Percentiles rank a stretch among this genome's conserved stretches.
phyloP scores from a whole-genome alignment of 768 basidiomycete genomes.

The Suillus subaureus region DNA sequence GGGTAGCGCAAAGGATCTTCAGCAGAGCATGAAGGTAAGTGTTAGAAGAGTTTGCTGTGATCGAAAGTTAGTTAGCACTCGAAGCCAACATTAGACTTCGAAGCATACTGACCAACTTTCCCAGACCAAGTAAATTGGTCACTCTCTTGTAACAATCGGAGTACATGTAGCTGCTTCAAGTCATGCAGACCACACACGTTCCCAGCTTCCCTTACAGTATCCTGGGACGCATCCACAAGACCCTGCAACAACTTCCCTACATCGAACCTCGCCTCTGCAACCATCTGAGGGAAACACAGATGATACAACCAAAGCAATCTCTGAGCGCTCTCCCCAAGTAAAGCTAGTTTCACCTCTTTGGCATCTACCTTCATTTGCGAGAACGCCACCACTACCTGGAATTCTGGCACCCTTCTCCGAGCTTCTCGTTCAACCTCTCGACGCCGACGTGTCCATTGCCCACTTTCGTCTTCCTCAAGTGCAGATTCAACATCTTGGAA shows the following conservation, averaged over 20 bases:
- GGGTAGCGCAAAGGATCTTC: constrained; percentile 54
- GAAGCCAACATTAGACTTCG: neutral
- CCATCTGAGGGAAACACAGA: constrained; percentile 67
- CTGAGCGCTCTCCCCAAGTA: constrained; percentile 81
- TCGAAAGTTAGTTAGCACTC: constrained; percentile 8
- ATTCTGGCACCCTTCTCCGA: constrained; percentile 79
- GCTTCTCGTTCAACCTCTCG: constrained; percentile 77
- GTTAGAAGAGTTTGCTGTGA: constrained; percentile 48
- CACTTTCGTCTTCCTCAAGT: constrained; percentile 65
- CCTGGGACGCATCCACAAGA: constrained; percentile 49
- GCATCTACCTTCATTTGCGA: constrained; percentile 52
- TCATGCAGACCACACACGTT: constrained; percentile 45
- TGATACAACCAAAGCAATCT: constrained; percentile 88
- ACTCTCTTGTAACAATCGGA: constrained; percentile 72
- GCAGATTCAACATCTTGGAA: constrained; percentile 52
- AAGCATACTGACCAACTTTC: constrained; percentile 58
- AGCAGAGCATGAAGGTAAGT: constrained; percentile 78
- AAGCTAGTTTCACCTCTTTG: constrained; percentile 47
- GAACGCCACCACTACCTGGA: constrained; percentile 83
- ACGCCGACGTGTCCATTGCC: constrained; percentile 71
- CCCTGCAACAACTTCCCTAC: constrained; percentile 73
- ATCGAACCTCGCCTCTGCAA: constrained; percentile 84
- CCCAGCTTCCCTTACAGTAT: constrained; percentile 53
- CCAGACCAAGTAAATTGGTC: constrained; percentile 80
- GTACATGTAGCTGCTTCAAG: constrained; percentile 73